phyloP scores from a whole-genome alignment of 371 early-diverging fungal genomes.

The Thermomucor indicae-seudaticae region DNA sequence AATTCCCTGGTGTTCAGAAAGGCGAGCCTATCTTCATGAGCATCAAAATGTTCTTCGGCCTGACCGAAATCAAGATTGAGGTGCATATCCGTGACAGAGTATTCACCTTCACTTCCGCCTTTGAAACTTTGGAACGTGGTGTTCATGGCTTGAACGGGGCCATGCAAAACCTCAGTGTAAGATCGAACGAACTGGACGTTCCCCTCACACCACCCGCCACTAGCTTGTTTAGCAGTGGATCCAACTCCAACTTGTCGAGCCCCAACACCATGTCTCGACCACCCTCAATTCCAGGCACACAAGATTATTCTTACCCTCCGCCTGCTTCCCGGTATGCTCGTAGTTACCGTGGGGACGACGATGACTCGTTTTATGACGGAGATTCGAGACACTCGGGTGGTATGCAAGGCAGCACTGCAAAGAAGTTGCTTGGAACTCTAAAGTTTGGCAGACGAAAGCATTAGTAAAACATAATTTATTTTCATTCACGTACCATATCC shows the following conservation, averaged over 20 bases:
- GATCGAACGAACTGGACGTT: conserved; percentile 16
- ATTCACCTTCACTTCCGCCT: conserved; percentile 47
- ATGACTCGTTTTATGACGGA: conserved; percentile 8
- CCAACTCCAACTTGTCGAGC: conserved; percentile 11
- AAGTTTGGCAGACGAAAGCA: conserved; percentile 11
- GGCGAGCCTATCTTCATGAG: conserved; percentile 43
- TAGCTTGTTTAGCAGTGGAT: conserved; percentile 12
- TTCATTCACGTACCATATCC: background rate
- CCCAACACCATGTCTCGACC: conserved; percentile 10
- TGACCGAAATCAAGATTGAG: conserved; percentile 50
- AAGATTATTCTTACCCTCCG: conserved; percentile 1
- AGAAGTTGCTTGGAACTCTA: conserved; percentile 11
- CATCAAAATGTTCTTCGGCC: conserved; percentile 54
- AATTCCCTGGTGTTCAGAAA: conserved; percentile 1
- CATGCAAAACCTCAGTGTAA: conserved; percentile 17
- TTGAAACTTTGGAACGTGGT: conserved; percentile 41
- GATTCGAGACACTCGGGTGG: conserved; percentile 10
- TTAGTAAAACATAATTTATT: conserved; percentile 2
- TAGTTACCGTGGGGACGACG: conserved; percentile 10
- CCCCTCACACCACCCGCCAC: conserved; percentile 4
- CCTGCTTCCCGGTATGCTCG: conserved; percentile 8
- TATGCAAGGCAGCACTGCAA: conserved; percentile 10
- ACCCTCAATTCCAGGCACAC: conserved; percentile 5
- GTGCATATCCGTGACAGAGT: conserved; percentile 43
- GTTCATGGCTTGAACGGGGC: conserved; percentile 22